Percentiles rank a stretch among this genome's conserved stretches.
These are phyloP conservation scores for Geosmithia flava DNA, from an alignment of 2,329 filamentous ascomycete species.

Conservation along the genomic window DNA sequence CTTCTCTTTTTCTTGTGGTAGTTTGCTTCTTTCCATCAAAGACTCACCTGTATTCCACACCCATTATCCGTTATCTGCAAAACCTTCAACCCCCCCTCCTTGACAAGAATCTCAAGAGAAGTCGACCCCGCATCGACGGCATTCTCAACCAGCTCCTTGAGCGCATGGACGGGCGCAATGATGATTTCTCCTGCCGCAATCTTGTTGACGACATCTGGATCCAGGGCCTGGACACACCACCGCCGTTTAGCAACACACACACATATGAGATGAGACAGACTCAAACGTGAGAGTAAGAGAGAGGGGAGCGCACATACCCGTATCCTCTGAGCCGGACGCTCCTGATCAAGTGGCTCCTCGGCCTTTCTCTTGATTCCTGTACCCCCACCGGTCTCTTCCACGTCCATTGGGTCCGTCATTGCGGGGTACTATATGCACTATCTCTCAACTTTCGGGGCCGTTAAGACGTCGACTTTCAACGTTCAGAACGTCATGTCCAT, in stretches of 20 bases:
- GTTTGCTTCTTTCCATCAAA: constrained; percentile 26
- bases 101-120: constrained; percentile 77
- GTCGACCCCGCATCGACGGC: constrained; percentile 96
- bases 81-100: constrained; percentile 88
- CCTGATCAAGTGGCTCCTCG: constrained; percentile 20
- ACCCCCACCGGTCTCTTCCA: constrained; percentile 25
- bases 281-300: no score
- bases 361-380: constrained; percentile 33
- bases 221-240: constrained; percentile 50
- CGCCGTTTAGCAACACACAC: no score
- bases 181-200: constrained; percentile 98
- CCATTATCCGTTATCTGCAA: constrained; percentile 97
- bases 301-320: no score
- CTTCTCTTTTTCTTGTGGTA: no score
- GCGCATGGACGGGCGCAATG: constrained; percentile 85
- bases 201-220: constrained; percentile 92
- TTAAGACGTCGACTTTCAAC: no score
- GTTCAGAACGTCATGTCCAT: no score
- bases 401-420: constrained; percentile 30
- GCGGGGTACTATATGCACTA: neutral
- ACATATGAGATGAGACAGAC: neutral
- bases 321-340: constrained; percentile 31
- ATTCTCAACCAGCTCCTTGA: constrained; percentile 96
- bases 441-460: no score
- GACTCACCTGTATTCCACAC: constrained; percentile 71